phyloP scores from a whole-genome alignment of 257 asterid species.

The Leptodermis oblonga region DNA sequence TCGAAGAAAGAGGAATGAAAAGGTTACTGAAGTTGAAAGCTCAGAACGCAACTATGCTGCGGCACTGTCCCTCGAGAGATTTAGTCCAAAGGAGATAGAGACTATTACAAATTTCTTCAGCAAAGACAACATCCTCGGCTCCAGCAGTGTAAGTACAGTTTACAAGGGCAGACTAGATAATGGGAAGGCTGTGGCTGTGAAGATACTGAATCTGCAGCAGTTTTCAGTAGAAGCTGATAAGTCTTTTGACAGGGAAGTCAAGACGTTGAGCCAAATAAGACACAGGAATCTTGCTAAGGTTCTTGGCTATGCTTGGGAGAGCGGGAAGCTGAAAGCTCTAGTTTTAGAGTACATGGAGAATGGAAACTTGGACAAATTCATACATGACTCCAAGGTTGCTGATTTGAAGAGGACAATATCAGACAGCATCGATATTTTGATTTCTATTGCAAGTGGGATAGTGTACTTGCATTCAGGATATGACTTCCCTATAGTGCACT shows the following conservation, averaged over 20 bases:
- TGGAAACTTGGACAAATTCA: conserved; percentile 62
- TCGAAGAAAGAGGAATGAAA: conserved; percentile 23
- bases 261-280: conserved; percentile 50
- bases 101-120: conserved; percentile 55
- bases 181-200: conserved; percentile 54
- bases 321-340: conserved; percentile 54
- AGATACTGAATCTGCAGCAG: conserved; percentile 51
- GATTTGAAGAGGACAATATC: conserved; percentile 33
- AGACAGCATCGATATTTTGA: conserved; percentile 48
- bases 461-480: conserved; percentile 72
- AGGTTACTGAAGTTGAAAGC: conserved; percentile 10
- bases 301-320: conserved; percentile 82
- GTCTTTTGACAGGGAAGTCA: conserved; percentile 66
- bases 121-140: conserved; percentile 57
- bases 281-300: conserved; percentile 76
- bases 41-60: conserved; percentile 26
- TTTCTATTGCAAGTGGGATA: conserved; percentile 54
- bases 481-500: conserved; percentile 75
- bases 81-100: conserved; percentile 38
- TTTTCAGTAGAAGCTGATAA: conserved; percentile 58
- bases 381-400: conserved; percentile 28
- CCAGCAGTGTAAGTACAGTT: conserved; percentile 69
- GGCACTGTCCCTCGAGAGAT: conserved; percentile 46
- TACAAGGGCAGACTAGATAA: conserved; percentile 52
- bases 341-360: conserved; percentile 78